Base-by-base conservation (phyloP, 2,329 filamentous ascomycete genomes). In the Ophiostoma novo-ulmi region DNA sequence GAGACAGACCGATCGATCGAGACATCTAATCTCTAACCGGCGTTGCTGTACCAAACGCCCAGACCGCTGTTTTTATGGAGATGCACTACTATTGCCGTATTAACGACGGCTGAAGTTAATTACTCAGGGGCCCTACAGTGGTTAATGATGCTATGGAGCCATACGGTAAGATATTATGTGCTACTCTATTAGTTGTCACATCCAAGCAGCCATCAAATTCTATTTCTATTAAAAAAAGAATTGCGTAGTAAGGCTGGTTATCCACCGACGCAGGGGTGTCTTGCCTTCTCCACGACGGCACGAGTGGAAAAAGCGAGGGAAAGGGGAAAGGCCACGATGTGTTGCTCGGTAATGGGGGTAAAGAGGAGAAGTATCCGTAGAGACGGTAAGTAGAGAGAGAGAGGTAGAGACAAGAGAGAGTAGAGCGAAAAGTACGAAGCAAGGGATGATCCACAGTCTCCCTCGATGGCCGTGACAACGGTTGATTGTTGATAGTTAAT, bases 1-100 rank as follows among this genome's bases (percentile, higher is more conserved):
- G 20, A 38, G 63, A 26, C 22, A 26, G 22, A 1, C 35, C 36
- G 63, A 65, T 65, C 36, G 63, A 65, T 65, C 63, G 26, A 39
- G 63, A 65, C 63, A 64, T 35, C 4, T 36, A 36, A 22, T 36
- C 38, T 38, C 36, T 17, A 58, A 58, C 52, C 52, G 8, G 36
- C 64, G 65, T 67, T 67, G 65, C 65, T 48, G 65, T 67, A 67
- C 65, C 65, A 67, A 67, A 67, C 65, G 65, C 65, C 65, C 65
- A 67, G 65, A 67, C 65, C 65, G 48, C 11, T 31, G n/a, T 67
- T 48, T 36, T 44, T 44, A 67, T 67, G 65, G 65, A 67, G 65
- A 41, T 67, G 38, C 39, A 35, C 35, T 65, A 36, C 35, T 26
- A 22, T 48, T 48, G 44, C 44, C 63, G 26, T 22, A 65, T 22